Percentiles rank a stretch among this genome's conserved stretches.
These are phyloP conservation scores for Candida schatavii DNA, from an alignment of 805 yeast species.

Conservation along the genomic window DNA sequence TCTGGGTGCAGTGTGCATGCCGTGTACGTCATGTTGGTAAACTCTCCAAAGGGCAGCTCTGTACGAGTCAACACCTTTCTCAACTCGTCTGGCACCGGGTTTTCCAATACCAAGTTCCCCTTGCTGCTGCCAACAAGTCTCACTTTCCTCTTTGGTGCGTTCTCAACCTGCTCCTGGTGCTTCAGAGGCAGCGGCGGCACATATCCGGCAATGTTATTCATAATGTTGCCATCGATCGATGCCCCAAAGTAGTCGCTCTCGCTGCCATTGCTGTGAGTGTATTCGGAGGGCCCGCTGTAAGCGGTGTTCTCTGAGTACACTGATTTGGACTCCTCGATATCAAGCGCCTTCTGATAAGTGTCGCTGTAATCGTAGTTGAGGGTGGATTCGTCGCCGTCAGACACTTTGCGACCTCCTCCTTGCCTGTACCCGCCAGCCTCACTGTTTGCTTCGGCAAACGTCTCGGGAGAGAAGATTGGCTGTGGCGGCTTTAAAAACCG, in stretches of 20 bases:
- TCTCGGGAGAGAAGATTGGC: conserved; percentile 61
- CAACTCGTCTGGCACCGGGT: conserved; percentile 89
- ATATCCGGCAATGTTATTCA: conserved; percentile 41
- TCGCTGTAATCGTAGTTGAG: conserved; percentile 35
- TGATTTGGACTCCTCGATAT: conserved; percentile 32
- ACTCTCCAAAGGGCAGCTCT: conserved; percentile 78
- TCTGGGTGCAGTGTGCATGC: conserved; percentile 96
- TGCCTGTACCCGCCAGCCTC: conserved; percentile 15
- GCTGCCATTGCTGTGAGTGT: conserved; percentile 11
- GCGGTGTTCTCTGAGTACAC: conserved; percentile 28
- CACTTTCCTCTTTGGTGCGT: conserved; percentile 56
- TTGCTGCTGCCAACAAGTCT: conserved; percentile 56
- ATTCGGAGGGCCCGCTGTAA: conserved; percentile 2
- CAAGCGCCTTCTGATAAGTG: conserved; percentile 32
- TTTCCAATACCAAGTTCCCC: conserved; percentile 86
- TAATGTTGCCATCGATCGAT: conserved; percentile 46
- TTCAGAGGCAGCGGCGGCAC: conserved; percentile 70
- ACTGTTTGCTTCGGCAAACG: conserved; percentile 57
- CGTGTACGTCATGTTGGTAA: conserved; percentile 93
- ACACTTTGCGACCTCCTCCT: background rate
- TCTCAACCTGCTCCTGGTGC: conserved; percentile 17
- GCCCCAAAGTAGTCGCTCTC: conserved; percentile 42
- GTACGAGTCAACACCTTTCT: conserved; percentile 81
- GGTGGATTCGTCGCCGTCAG: conserved; percentile 28
- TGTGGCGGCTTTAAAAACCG: conserved; percentile 60